A percentile compares a stretch with the other conserved stretches of the same genome.
These are phyloP conservation scores for Boletus subcaerulescens DNA, from an alignment of 768 basidiomycete species.

Conservation along the genomic window DNA sequence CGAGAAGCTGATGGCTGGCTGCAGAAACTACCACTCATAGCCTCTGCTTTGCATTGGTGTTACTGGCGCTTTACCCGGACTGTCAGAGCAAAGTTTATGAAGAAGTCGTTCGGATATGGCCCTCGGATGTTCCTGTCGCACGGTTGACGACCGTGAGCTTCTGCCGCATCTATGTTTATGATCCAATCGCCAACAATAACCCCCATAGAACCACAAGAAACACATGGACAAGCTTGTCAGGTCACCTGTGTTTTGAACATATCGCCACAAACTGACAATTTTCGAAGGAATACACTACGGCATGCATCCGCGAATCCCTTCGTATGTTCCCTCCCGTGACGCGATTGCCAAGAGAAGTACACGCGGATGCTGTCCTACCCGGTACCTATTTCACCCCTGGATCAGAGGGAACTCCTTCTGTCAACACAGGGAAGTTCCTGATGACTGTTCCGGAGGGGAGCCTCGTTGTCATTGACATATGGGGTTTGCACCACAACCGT, in stretches of 20 bases:
- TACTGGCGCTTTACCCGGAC: conserved; percentile 50
- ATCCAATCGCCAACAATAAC: background rate
- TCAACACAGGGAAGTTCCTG: conserved; percentile 29
- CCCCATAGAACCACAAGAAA: conserved; percentile 39
- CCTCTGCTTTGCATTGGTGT: conserved; percentile 39
- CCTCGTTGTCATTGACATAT: conserved; percentile 39
- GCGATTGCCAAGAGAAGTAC: conserved; percentile 36
- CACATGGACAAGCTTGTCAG: conserved; percentile 37
- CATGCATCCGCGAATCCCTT: conserved; percentile 45
- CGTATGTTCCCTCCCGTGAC: conserved; percentile 40
- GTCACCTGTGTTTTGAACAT: background rate
- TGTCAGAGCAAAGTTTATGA: conserved; percentile 45
- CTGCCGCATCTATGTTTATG: background rate
- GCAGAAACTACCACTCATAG: conserved; percentile 49
- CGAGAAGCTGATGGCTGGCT: background rate
- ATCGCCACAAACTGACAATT: background rate
- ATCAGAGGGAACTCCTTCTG: conserved; percentile 2
- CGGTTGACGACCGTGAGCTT: conserved; percentile 29
- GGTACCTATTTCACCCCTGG: conserved; percentile 33
- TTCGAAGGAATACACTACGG: conserved; percentile 41
- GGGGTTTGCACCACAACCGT: conserved; percentile 47
- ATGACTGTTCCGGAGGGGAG: conserved; percentile 41
- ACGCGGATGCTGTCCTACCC: conserved; percentile 34
- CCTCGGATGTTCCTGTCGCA: conserved; percentile 30
- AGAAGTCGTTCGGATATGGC: conserved; percentile 41